Evolutionary conservation across 371 early-diverging fungal genomes (phyloP).

Genomic region (Rhizopus arrhizus): DNA sequence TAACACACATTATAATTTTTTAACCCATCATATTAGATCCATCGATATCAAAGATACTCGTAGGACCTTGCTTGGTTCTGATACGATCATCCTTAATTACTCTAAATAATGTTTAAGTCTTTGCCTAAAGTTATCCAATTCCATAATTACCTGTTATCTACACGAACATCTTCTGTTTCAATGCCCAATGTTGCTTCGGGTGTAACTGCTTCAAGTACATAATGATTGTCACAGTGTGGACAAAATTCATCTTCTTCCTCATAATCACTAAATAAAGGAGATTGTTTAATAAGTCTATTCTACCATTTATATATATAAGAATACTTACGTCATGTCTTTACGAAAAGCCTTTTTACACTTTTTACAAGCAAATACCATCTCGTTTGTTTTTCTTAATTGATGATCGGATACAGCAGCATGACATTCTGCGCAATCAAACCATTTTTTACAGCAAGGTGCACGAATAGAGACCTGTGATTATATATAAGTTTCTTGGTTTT

Average conservation of each 20-base stretch:
- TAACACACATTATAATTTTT: background rate
- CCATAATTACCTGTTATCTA: conserved; percentile 59
- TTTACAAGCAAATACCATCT: conserved; percentile 97
- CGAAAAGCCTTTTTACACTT: conserved; percentile 97
- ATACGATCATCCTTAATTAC: conserved; percentile 43
- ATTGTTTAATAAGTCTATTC: background rate
- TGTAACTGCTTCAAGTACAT: conserved; percentile 89
- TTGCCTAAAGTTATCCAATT: background rate
- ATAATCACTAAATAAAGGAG: conserved; percentile 60
- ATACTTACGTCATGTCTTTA: conserved; percentile 80
- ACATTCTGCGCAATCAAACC: conserved; percentile 98
- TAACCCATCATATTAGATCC: conserved; percentile 48
- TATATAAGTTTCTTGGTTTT: background rate
- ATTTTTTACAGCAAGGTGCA: conserved; percentile 91
- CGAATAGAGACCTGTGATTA: conserved; percentile 80
- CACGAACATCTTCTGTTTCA: conserved; percentile 90
- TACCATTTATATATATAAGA: too few relatives aligned
- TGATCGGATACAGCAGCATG: conserved; percentile 87
- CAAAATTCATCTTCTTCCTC: conserved; percentile 96
- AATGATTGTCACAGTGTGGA: conserved; percentile 97
- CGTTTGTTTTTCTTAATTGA: conserved; percentile 75
- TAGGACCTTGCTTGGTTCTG: conserved; percentile 25
- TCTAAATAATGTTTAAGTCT: conserved; percentile 17
- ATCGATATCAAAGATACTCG: conserved; percentile 46
- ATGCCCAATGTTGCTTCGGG: conserved; percentile 82